Base-by-base conservation (phyloP, 1,139 yeast genomes). In the Sugiyamaella grinbergsii region DNA sequence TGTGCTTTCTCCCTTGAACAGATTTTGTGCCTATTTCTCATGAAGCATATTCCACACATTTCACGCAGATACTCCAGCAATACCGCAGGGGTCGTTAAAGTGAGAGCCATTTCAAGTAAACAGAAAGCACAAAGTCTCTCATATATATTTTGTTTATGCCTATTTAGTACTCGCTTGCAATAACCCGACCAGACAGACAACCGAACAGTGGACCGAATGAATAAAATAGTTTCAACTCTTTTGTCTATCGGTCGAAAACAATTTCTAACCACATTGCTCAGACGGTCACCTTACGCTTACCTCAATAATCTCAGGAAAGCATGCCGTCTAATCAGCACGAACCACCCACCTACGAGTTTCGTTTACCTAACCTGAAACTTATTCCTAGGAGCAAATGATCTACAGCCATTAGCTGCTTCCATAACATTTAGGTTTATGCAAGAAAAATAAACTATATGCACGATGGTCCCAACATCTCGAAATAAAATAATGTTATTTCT, bases 381-480 rank as follows among this genome's bases (percentile, higher is more conserved):
- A 40, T 40, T 40, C 43, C 43, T 28, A 40, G 43, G 36, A 29
- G 45, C 31, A 22, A 19, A 32, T 41, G 45, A 41, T 41, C 45
- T 8, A 11, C 45, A 16, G 24, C 28, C 18, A 33, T 24, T 5
- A 41, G 16, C 45, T 29, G 37, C 45, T 26, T 47, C 38, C 50
- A 47, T 47, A 47, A 40, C 44, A 13, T 29, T 24, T 32, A 39
- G 34, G 45, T 39, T 47, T 41, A 47, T 47, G 50, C 50, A 47
- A 39, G 40, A 47, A 47, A 47, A 47, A 47, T 37, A 32, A 47
- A 47, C 40, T 22, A 19, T 15, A 28, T 28, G 45, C 50, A 39
- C 32, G 44, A 33, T 33, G 40, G 45, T 33, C 41, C 39, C 45
- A 34, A 34, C 47, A 43, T 43, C 32, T 34, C 36, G 19, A 36